Base-by-base conservation (phyloP, 805 yeast genomes). In the fission yeast (Schizosaccharomyces pombe) region DNA sequence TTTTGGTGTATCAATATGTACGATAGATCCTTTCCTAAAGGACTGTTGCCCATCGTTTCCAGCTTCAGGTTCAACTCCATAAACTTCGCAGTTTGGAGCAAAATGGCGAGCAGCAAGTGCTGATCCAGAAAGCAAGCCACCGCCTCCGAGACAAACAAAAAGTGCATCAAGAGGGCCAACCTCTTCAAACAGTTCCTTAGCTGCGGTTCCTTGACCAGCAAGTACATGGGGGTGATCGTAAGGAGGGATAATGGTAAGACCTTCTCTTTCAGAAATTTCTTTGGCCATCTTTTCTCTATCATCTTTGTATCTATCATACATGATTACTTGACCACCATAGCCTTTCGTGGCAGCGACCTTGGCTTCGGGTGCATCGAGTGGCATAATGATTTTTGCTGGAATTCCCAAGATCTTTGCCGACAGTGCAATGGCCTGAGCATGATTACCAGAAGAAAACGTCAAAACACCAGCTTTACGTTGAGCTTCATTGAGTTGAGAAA, bases 91-190 rank as follows among this genome's bases (percentile, higher is more conserved):
- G 4, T 55, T 53, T n/a, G 62, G 57, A 3, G 12, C 14, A 12
- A 33, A 33, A n/a, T 58, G 54, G 11, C 52, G 56, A 8, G 57
- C 57, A 19, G 63, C 59, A 37, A 60, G 53, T 12, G 61, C 58
- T n/a, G 58, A 33, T 8, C 77, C 77, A 8, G 75, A 71, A 58
- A 73, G 68, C 57, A 73, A 65, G 16, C 77, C 77, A 52, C 77
- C 77, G 16, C 77, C 77, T 5, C 77, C 77, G n/a, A 73, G 75
- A 12, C 76, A 76, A n/a, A 71, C 66, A 56, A 73, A 70, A 4
- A 73, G 64, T 2, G 74, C 75, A 56, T 65, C 69, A 56, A 73
- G 64, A 47, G 68, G 64, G 37, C 68, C 62, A 34, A 69, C 61
- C 53, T 57, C 57, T 58, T 72, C 63, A 26, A 74, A 66, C 49